Evolutionary conservation across 1,139 yeast species (phyloP).

Genomic region (Kurtzmaniella natalensis): DNA sequence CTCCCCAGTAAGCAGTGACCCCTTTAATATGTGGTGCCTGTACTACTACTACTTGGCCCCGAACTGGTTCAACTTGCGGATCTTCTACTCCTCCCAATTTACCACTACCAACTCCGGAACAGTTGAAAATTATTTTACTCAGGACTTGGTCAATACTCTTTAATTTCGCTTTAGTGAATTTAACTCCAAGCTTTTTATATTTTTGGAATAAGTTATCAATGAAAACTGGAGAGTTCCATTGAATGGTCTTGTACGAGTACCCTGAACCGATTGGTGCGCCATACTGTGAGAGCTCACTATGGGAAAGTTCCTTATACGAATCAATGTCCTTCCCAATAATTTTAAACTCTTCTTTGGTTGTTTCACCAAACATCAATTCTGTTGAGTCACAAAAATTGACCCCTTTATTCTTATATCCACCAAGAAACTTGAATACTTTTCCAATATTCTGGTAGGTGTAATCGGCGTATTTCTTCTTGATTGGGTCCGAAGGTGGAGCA

Average conservation of each 20-base stretch:
- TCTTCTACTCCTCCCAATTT: slow-evolving; percentile 57
- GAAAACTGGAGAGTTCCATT: slow-evolving; percentile 20
- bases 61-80: slow-evolving; percentile 48
- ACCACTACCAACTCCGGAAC: slow-evolving; percentile 65
- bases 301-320: slow-evolving; percentile 7
- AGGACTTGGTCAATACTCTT: slow-evolving; percentile 9
- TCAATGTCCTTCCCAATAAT: slow-evolving; percentile 5
- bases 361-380: slow-evolving; percentile 10
- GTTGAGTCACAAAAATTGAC: slow-evolving; percentile 5
- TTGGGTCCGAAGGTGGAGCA: slow-evolving; percentile 10
- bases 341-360: slow-evolving; percentile 9
- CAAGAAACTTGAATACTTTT: slow-evolving; percentile 10
- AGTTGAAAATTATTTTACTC: slow-evolving; percentile 55
- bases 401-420: slow-evolving; percentile 12
- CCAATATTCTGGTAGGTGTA: slow-evolving; percentile 15
- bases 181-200: slow-evolving; percentile 12
- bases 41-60: slow-evolving; percentile 68
- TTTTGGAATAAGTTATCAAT: slow-evolving; percentile 11
- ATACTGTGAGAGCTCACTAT: slow-evolving; percentile 8
- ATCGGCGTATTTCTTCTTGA: slow-evolving; percentile 9
- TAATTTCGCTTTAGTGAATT: slow-evolving; percentile 9
- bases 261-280: slow-evolving; percentile 9
- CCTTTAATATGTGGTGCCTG: slow-evolving; percentile 53
- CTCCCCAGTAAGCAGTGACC: slow-evolving; percentile 49
- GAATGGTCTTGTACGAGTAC: slow-evolving; percentile 18